These are phyloP conservation scores for Tetrahymena malaccensis DNA, from an alignment of 73 alveolate genomes.

Conservation along the genomic window DNA sequence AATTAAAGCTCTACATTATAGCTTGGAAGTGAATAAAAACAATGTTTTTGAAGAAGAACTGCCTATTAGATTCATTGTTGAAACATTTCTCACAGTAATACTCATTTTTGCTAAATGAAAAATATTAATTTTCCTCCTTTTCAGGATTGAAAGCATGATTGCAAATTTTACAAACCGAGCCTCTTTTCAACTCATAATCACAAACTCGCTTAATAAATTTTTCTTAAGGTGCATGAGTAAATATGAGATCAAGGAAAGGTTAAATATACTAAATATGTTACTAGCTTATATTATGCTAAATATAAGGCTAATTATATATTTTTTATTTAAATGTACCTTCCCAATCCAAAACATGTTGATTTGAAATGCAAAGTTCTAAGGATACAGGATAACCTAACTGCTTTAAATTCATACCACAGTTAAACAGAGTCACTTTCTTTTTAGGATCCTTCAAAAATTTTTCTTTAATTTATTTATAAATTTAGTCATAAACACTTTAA, in stretches of 20 bases:
- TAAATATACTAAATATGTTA: background rate
- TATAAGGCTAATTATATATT: background rate
- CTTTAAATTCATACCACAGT: background rate
- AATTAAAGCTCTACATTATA: background rate
- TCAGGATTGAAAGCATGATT: background rate
- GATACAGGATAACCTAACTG: background rate
- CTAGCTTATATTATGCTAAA: background rate
- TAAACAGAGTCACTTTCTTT: background rate
- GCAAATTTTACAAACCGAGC: background rate
- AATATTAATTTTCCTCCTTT: background rate
- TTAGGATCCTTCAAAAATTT: background rate
- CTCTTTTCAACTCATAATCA: background rate
- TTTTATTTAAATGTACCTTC: background rate
- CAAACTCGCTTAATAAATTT: background rate
- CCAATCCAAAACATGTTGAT: background rate
- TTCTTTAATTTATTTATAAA: background rate
- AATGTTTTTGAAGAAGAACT: background rate
- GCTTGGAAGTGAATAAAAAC: background rate
- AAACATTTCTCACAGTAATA: background rate
- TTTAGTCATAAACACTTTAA: background rate
- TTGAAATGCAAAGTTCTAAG: background rate
- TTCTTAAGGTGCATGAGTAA: background rate
- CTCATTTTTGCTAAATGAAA: background rate
- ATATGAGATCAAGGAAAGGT: background rate
- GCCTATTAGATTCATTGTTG: background rate